Evolutionary conservation across 495 filamentous ascomycete species (phyloP), one percentile per base, ranked within the genome.

Genomic region (Sphaerosporella brunnea): DNA sequence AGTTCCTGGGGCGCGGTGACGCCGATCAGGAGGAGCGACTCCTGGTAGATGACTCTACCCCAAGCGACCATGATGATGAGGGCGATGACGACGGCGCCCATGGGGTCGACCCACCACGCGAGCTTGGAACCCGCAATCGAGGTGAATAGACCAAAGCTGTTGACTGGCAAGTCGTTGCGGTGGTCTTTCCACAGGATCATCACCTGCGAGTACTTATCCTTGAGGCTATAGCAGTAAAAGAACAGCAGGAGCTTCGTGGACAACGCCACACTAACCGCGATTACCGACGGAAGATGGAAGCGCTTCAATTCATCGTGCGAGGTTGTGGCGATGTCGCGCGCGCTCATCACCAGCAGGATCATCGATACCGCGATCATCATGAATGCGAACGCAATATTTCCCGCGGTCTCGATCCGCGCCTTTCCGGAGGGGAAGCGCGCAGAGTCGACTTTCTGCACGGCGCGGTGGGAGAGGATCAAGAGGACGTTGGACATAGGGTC

Each of bases 341-440:
- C 67, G 0, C 85, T 85, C 62, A 93, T 79, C 35, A 88, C 85
- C 51, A 97, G 84, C 19, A 97, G 70, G 62, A 96, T 82, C 52
- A 83, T 70, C 2, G 86, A 93, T 15, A 97, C 88, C 37, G 83
- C 68, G 38, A 75, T 82, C 90, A 97, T 97, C 55, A 97, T 70
- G 66, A 92, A 93, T 66, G 88, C 94, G 69, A 97, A 97, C 51
- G 79, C 75, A 54, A 97, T 96, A 59, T 96, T 97, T 37, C 90
- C 90, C 1, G 85, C 84, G 3, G 86, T 96, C 64, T 97, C 90
- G 43, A 97, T 82, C 18, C 90, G 78, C 5, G 86, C 86, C 62
- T 95, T 96, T 48, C 90, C 90, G 0, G 80, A 84, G 2, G 90
- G 90, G 63, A 95, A 97, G 44, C 80, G 78, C 51, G 74, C 74